Evolutionary conservation across 177 flowering plant genomes (phyloP), one percentile per base, ranked within the genome.

Genomic region (Vitis hybrid): DNA sequence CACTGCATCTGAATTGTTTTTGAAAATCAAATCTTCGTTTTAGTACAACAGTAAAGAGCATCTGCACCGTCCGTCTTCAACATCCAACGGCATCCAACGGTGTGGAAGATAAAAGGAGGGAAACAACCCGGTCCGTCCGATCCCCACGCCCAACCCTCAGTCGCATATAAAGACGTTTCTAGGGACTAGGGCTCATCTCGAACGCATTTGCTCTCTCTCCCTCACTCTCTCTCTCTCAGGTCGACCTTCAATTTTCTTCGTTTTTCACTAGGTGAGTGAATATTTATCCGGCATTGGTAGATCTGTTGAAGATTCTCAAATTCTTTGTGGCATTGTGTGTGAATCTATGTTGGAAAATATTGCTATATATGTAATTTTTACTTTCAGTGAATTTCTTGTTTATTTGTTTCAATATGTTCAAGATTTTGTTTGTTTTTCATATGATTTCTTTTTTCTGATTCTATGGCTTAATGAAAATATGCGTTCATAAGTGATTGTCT

Each of bases 71-170:
- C 74, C 5, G 20, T 10, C 50, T 22, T 11, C 22, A 9, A 22
- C 65, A 66, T 78, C 78, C 54, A 29, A 72, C 71, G 77, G 60
- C 67, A 61, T 71, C 67, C 51, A 53, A 55, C 70, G 58, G 61
- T 14, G 0, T 1, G 6, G 1, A 56, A 54, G 2, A 34, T 26
- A 65, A 72, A 74, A 15, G 71, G 69, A 65, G 78, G 81, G 78
- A 78, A 78, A 67, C 20, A 56, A 62, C 16, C n/a, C 1, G 2
- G 22, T 5, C 77, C 75, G 61, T 68, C 50, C 51, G 73, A 71
- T 67, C 71, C 71, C 55, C 68, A 52, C 68, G 15, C 48, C 58
- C 5, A 13, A 12, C 61, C 15, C 20, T 15, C 73, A n/a, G 39
- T n/a, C 71, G 4, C 31, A 55, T 63, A 62, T 68, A 50, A 50